Conservation (phyloP, 345 rosid species). For the rapeseed (Brassica napus) region DNA sequence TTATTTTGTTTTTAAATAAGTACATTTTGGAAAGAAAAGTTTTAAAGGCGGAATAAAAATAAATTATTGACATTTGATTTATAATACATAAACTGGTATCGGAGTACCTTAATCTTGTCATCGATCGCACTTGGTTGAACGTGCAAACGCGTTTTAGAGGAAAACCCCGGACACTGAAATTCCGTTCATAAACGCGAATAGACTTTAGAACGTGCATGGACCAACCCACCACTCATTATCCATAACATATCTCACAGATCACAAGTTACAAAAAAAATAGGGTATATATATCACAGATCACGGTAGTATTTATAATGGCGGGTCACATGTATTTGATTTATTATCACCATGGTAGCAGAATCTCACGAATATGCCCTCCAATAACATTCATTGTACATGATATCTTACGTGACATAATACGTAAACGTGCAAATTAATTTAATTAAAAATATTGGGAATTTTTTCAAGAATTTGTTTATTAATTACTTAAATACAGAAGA, state of each 20-base stretch:
- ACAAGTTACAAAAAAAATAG: not conserved
- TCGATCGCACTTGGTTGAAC: not conserved
- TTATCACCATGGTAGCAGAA: conserved; percentile 26
- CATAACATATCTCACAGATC: not conserved
- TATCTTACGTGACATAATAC: conserved; percentile 19
- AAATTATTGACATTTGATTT: no score
- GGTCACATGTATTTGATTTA: conserved; percentile 2
- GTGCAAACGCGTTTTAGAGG: not conserved
- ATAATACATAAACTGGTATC: no score
- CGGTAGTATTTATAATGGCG: not conserved
- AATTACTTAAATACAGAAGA: not conserved
- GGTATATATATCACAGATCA: not conserved
- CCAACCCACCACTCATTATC: not conserved
- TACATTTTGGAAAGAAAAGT: no score
- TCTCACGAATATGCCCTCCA: conserved; percentile 24
- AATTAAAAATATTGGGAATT: not conserved
- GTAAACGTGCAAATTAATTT: not conserved
- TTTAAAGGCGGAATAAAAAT: no score
- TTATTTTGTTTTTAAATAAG: no score
- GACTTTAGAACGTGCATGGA: not conserved
- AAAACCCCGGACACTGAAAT: not conserved
- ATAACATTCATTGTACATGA: conserved; percentile 2
- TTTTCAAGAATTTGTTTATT: conserved; percentile 16
- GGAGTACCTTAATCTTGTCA: no score
- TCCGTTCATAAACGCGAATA: not conserved